phyloP scores from a whole-genome alignment of 345 rosid genomes.

The Brassica rapa region DNA sequence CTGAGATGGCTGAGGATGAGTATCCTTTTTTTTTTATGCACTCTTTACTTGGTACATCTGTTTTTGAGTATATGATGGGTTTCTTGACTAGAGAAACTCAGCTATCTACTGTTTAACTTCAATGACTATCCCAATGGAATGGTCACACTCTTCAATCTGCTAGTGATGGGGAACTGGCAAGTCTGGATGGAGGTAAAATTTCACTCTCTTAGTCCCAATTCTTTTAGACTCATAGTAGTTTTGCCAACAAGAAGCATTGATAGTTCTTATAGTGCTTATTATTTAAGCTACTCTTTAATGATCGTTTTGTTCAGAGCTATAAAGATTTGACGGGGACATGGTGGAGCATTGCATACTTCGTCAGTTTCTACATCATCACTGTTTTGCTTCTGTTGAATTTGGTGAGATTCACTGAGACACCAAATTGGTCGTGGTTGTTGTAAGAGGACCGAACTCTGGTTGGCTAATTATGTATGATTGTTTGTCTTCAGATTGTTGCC shows the following conservation, averaged over 20 bases:
- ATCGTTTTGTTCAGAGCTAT: constrained; percentile 68
- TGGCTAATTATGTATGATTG: constrained; percentile 9
- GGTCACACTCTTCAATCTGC: constrained; percentile 92
- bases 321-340: constrained; percentile 74
- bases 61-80: background rate
- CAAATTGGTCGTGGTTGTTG: background rate
- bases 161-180: constrained; percentile 95
- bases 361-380: constrained; percentile 89
- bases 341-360: constrained; percentile 76
- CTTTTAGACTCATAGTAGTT: background rate
- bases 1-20: constrained; percentile 72
- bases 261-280: constrained; percentile 1
- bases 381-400: constrained; percentile 81
- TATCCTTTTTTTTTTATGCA: constrained; percentile 59
- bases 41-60: background rate
- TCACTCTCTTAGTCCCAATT: background rate
- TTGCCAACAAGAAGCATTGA: constrained; percentile 12
- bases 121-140: constrained; percentile 98
- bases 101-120: constrained; percentile 85
- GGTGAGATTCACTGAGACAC: constrained; percentile 54
- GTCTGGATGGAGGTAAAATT: constrained; percentile 82
- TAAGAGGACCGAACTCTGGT: background rate
- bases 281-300: background rate
- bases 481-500: constrained; percentile 71
- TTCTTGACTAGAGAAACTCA: constrained; percentile 55